Percentiles rank a stretch among this genome's conserved stretches.
These are phyloP conservation scores for Drechslerella dactyloides DNA, from an alignment of 2,329 filamentous ascomycete species.

Conservation along the genomic window DNA sequence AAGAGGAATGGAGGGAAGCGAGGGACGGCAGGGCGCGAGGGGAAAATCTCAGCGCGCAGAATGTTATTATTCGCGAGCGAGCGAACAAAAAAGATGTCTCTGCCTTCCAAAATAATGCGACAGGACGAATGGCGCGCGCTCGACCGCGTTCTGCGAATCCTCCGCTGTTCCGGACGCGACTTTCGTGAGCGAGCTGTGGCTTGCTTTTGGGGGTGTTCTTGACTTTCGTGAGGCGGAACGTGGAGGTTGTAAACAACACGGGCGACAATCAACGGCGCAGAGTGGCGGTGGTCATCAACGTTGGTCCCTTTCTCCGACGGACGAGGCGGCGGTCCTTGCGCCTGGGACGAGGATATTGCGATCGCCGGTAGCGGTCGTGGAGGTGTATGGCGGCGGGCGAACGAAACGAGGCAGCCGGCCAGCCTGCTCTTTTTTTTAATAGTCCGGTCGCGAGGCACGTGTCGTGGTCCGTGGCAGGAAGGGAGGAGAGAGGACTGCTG, in stretches of 20 bases:
- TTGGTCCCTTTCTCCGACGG: constrained; percentile 1
- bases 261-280: not conserved
- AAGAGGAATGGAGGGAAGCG: constrained; percentile 1
- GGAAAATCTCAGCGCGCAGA: not conserved
- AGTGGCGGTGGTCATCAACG: constrained; percentile 1
- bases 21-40: not conserved
- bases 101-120: constrained; percentile 5
- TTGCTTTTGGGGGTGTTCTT: not conserved
- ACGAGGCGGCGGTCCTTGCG: not conserved
- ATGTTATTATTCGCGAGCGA: constrained; percentile 2
- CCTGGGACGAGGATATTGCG: not conserved
- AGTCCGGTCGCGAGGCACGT: too few species aligned
- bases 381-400: not conserved
- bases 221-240: constrained; percentile 4
- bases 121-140: not conserved
- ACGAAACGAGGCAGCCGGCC: not conserved
- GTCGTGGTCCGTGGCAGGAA: too few species aligned
- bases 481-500: too few species aligned
- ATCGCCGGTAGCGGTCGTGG: constrained; percentile 35
- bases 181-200: not conserved
- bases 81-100: not conserved
- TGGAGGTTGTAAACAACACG: constrained; percentile 1
- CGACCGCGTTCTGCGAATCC: not conserved
- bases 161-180: not conserved
- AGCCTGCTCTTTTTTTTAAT: not conserved